A percentile compares a stretch with the other conserved stretches of the same genome.
These are phyloP conservation scores for Pseudonitzschia multiseries DNA, from an alignment of 108 stramenopile genomes.

Conservation along the genomic window DNA sequence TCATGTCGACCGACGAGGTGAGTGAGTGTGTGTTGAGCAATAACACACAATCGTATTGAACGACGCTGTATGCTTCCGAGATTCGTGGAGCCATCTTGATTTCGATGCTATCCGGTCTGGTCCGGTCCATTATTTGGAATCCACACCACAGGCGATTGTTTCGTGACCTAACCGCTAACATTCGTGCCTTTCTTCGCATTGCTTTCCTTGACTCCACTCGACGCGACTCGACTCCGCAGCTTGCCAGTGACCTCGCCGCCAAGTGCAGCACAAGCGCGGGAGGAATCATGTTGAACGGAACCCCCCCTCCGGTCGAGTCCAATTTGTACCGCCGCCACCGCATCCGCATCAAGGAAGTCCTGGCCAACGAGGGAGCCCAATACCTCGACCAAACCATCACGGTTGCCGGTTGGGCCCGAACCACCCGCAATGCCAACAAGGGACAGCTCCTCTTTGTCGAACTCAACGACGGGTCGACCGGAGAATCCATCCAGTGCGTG, in stretches of 20 bases:
- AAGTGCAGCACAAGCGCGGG: slow-evolving; percentile 17
- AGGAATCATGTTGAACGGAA: slow-evolving; percentile 29
- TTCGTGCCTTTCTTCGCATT: neutral
- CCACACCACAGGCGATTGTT: too few species aligned
- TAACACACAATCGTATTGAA: neutral
- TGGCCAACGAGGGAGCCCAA: slow-evolving; percentile 15
- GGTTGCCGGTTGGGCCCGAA: slow-evolving; percentile 82
- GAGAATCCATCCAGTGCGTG: slow-evolving; percentile 61
- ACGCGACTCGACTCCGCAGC: neutral
- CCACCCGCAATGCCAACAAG: slow-evolving; percentile 58
- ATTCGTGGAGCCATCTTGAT: too few species aligned
- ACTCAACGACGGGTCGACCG: slow-evolving; percentile 79
- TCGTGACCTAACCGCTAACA: too few species aligned
- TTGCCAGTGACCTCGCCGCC: slow-evolving; percentile 5
- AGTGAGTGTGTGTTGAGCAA: neutral
- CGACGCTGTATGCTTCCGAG: neutral
- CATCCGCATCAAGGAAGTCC: slow-evolving; percentile 49
- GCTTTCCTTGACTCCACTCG: neutral
- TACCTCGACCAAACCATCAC: slow-evolving; percentile 56
- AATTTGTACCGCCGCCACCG: slow-evolving; percentile 45
- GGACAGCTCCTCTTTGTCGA: slow-evolving; percentile 73
- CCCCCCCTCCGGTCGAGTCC: slow-evolving; percentile 31
- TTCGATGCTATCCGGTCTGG: too few species aligned
- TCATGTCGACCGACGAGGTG: slow-evolving; percentile 8
- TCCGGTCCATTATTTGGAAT: too few species aligned